Base-by-base conservation (phyloP, 371 early-diverging fungal genomes). In the Mortierella sp. region DNA sequence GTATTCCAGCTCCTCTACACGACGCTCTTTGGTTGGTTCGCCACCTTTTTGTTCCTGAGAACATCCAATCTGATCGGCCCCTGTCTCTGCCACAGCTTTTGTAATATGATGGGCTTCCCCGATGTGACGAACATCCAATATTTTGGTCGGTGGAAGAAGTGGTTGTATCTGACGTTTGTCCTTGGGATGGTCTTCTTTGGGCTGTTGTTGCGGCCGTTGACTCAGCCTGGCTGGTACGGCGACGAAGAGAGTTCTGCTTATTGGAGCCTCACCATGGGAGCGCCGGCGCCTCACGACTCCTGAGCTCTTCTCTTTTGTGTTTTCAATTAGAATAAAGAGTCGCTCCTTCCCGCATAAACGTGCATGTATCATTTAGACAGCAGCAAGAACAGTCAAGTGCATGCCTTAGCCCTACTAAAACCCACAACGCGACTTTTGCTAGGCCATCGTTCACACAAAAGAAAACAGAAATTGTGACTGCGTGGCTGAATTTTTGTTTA, bases 11-110 rank as follows among this genome's bases (percentile, higher is more conserved):
- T 85, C 29, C 49, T 49, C 1, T 85, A 85, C 38, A 85, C 85
- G 12, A 81, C 81, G 11, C 29, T 85, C 35, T 85, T 81, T 70
- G 85, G 85, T 2, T 85, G 85, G 85, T 85, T 85, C 70, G 82
- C 81, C 11, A 79, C 82, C 0, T 85, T 75, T 46, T 29, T 79
- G 29, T 85, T 85, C 60, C 71, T 85, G 18, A 75, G 85, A 65
- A 85, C 85, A n/a, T 85, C 85, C 6, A 81, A 74, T 14, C 29
- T 85, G 27, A 44, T 81, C 48, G 79, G 55, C 6, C 81, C 81
- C 0, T 81, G 79, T 49, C 65, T 85, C 12, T 73, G 77, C 49
- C 85, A 85, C 29, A 43, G 71, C 3, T 77, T 85, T 12, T 85
- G 85, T 44, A 85, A 81, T 32, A 44, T 85, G 58, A 81, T 85